Conservation (phyloP, 768 basidiomycete genomes). For the Suillus decipiens region DNA sequence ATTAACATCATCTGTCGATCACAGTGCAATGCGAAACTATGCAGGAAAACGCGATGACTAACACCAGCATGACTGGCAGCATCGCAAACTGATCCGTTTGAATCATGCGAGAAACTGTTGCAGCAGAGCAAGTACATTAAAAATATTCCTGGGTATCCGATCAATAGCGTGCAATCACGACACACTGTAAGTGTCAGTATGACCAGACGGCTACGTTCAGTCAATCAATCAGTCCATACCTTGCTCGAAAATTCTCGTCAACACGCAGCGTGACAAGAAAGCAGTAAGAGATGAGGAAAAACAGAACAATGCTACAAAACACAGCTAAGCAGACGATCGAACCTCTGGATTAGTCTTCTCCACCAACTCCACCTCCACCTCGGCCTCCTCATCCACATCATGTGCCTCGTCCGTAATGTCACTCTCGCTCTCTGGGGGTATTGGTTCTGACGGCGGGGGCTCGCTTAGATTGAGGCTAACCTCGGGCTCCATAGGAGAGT, state of each 20-base stretch:
- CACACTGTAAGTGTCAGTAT: neutral
- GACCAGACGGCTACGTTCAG: neutral
- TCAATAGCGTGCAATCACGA: neutral
- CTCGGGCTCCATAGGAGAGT: conserved; percentile 7
- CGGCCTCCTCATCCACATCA: conserved; percentile 22
- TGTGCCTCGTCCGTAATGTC: conserved; percentile 36
- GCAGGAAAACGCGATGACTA: too few relatives aligned
- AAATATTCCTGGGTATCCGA: neutral
- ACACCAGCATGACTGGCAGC: too few relatives aligned
- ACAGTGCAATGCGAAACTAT: too few relatives aligned
- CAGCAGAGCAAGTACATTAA: neutral
- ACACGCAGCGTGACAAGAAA: neutral
- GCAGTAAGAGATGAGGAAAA: neutral
- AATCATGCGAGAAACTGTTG: neutral
- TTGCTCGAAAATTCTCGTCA: neutral
- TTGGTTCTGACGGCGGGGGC: conserved; percentile 33
- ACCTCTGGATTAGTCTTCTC: conserved; percentile 3
- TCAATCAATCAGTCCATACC: neutral
- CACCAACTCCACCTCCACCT: conserved; percentile 16
- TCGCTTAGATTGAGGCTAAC: conserved; percentile 29
- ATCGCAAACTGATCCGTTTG: too few relatives aligned
- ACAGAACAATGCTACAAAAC: conserved; percentile 3
- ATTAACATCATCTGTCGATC: too few relatives aligned
- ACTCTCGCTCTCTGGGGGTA: conserved; percentile 35
- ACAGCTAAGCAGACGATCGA: neutral